Evolutionary conservation across 768 basidiomycete species (phyloP), one percentile per base, ranked within the genome.

Genomic region (Hemileccinum impolitum): DNA sequence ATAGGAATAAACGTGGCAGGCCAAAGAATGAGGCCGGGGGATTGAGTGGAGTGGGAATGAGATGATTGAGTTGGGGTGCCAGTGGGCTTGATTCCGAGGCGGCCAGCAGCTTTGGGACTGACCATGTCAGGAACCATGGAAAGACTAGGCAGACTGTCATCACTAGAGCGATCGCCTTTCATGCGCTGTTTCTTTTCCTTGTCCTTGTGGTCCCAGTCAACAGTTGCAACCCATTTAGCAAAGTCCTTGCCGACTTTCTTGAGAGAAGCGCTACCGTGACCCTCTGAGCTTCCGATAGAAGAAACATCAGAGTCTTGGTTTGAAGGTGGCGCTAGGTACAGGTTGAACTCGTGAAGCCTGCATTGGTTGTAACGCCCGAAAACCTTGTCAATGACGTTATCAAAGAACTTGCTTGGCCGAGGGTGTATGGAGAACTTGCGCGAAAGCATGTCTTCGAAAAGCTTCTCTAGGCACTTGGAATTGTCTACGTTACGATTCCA

Each of bases 1-100:
- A 84, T 68, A 1, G 83, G 77, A 39, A 87, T 70, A 62, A 84
- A 85, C 6, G 76, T 79, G 21, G 73, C 67, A 7, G 78, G 81
- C 74, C 71, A 78, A 30, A 87, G 66, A 19, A 88, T 59, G 7
- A 89, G 65, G 1, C 87, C 87, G 6, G 82, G 75, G 2, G 82
- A 81, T 60, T 86, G 85, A 39, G 73, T 59, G n/a, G 70, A 58
- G 19, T 57, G 53, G 26, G 52, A 58, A 18, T 57, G 53, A 23
- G 52, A 54, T 21, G 57, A 55, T 11, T 38, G 60, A 48, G 46
- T 48, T 6, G 46, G 13, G n/a, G n/a, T n/a, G n/a, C n/a, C n/a
- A 28, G 45, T n/a, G 9, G 56, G 32, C 9, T 57, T 52, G 47
- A 70, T 65, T 10, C 75, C 75, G 6, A 75, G 63, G n/a, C 65